Evolutionary conservation across 1,284 basidiomycete species (phyloP).

Genomic region (Austroboletus rostrupii): DNA sequence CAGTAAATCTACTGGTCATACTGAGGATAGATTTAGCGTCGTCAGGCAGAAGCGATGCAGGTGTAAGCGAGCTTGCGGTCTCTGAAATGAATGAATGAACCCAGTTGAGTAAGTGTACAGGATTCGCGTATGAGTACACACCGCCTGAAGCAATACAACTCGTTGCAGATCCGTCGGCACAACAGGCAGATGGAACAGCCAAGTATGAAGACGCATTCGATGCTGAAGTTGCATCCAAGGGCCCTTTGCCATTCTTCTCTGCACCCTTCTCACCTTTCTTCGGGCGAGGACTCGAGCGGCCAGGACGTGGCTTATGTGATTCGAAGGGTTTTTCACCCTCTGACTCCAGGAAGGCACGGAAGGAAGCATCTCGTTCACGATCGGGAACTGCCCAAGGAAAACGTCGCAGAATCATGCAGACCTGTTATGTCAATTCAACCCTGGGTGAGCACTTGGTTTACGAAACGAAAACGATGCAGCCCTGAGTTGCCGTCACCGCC

Average conservation of each 20-base stretch:
- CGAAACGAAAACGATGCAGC: constrained; percentile 7
- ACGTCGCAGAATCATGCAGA: constrained; percentile 92
- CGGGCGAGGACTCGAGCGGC: constrained; percentile 9
- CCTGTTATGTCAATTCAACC: constrained; percentile 12
- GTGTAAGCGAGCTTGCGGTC: constrained; percentile 12
- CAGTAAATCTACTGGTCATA: constrained; percentile 28
- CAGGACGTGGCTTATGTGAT: constrained; percentile 19
- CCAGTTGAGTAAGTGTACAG: constrained; percentile 12
- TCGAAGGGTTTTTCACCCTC: constrained; percentile 27
- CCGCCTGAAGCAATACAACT: constrained; percentile 14
- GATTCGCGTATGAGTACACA: constrained; percentile 13
- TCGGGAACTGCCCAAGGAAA: constrained; percentile 99
- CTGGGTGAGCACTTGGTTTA: constrained; percentile 17
- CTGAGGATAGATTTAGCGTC: constrained; percentile 30
- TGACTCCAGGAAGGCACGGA: constrained; percentile 87
- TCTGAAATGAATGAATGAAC: constrained; percentile 12
- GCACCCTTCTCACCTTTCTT: constrained; percentile 3
- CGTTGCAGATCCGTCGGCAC: constrained; percentile 2
- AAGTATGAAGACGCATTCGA: constrained; percentile 1
- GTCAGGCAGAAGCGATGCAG: constrained; percentile 21
- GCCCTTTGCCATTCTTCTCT: constrained; percentile 10
- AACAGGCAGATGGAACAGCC: constrained; percentile 5
- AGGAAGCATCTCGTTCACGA: constrained; percentile 88
- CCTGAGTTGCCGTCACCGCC: constrained; percentile 3
- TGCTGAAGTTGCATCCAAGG: not conserved